These are phyloP conservation scores for Pythium monospermum DNA, from an alignment of 352 stramenopile genomes.

Conservation along the genomic window DNA sequence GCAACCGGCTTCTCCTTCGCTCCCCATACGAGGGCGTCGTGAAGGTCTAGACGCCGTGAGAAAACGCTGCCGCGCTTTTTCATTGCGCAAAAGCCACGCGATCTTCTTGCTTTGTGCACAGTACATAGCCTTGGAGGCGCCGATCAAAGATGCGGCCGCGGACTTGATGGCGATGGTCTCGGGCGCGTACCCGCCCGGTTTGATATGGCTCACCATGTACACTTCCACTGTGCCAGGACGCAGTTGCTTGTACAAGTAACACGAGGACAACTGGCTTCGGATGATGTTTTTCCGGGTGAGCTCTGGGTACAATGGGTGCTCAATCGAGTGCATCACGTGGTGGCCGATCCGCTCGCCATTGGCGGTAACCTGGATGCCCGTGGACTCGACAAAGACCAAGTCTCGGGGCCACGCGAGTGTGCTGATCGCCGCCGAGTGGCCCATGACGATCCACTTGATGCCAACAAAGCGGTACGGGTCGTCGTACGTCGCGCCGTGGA, in stretches of 20 bases:
- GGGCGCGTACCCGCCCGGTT: slow-evolving; percentile 1
- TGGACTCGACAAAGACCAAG: slow-evolving; percentile 40
- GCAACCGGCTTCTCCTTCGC: too few species aligned
- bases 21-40: too few species aligned
- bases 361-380: slow-evolving; percentile 25
- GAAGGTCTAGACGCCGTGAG: too few species aligned
- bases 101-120: slow-evolving; percentile 55
- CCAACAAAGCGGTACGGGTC: slow-evolving; percentile 18
- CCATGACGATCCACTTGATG: slow-evolving; percentile 25
- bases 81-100: slow-evolving; percentile 24
- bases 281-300: too few species aligned
- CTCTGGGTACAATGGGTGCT: too few species aligned
- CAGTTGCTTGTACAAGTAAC: slow-evolving; percentile 39
- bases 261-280: slow-evolving; percentile 32
- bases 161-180: slow-evolving; percentile 2
- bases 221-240: slow-evolving; percentile 34
- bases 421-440: slow-evolving; percentile 1
- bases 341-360: slow-evolving; percentile 44
- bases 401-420: slow-evolving; percentile 32
- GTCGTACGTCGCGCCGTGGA: slow-evolving; percentile 28
- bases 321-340: slow-evolving; percentile 39
- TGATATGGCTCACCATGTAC: slow-evolving; percentile 1
- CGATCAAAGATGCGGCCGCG: slow-evolving; percentile 1
- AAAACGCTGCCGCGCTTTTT: too few species aligned
- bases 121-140: slow-evolving; percentile 1